Conservation (phyloP, 1,284 basidiomycete species). For the Leccinum pachyderme region DNA sequence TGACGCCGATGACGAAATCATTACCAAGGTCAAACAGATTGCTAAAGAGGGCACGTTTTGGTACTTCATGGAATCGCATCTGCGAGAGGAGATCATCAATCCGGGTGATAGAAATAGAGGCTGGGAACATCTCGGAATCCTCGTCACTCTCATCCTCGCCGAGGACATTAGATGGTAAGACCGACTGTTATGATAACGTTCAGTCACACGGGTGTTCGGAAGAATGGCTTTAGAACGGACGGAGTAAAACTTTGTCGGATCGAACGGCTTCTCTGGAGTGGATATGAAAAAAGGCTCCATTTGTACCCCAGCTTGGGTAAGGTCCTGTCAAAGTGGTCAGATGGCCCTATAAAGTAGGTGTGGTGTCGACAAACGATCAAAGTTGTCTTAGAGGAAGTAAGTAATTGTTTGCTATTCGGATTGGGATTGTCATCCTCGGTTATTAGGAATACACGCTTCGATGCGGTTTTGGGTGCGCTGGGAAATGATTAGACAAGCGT, state of each 20-base stretch:
- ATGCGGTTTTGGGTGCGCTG: conserved; percentile 82
- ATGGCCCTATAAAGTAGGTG: not conserved
- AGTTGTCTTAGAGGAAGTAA: conserved; percentile 67
- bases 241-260: conserved; percentile 80
- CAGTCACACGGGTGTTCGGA: conserved; percentile 5
- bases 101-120: conserved; percentile 66
- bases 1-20: conserved; percentile 84
- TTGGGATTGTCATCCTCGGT: conserved; percentile 84
- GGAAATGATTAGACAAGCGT: not conserved
- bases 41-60: conserved; percentile 86
- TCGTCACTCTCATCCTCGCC: conserved; percentile 46
- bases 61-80: conserved; percentile 82
- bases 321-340: conserved; percentile 54
- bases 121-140: conserved; percentile 52
- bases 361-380: conserved; percentile 49
- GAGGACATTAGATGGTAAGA: conserved; percentile 57
- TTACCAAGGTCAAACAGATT: conserved; percentile 80
- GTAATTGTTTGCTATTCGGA: conserved; percentile 50
- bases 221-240: conserved; percentile 44
- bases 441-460: conserved; percentile 89
- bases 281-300: conserved; percentile 94
- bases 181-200: conserved; percentile 40
- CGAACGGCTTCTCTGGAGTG: conserved; percentile 66
- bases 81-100: conserved; percentile 80
- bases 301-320: conserved; percentile 76